phyloP scores from a whole-genome alignment of 768 basidiomycete species.

The Hebeloma cylindrosporum region DNA sequence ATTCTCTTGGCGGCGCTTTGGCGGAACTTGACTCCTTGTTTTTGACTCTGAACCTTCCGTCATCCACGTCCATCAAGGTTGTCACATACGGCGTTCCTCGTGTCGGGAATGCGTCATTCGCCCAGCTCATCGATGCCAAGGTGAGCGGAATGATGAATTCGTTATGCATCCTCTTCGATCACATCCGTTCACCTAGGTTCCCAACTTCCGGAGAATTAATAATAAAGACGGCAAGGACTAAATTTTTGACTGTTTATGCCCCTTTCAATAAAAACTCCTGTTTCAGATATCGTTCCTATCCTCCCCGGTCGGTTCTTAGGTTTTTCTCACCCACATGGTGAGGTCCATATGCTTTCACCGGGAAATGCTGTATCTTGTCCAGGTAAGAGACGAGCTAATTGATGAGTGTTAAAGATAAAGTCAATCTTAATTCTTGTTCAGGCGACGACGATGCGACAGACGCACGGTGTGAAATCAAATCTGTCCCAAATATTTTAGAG shows the following conservation, averaged over 20 bases:
- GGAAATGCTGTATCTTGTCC: conserved; percentile 38
- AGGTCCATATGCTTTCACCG: conserved; percentile 50
- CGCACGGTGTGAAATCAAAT: conserved; percentile 49
- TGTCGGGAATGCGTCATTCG: conserved; percentile 52
- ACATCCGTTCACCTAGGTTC: conserved; percentile 21
- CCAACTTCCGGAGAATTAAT: conserved; percentile 41
- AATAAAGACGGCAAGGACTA: conserved; percentile 33
- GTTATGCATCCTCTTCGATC: neutral
- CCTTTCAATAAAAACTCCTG: neutral
- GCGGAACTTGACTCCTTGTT: conserved; percentile 53
- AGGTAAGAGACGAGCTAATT: conserved; percentile 21
- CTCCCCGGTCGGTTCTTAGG: conserved; percentile 52
- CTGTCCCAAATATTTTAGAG: conserved; percentile 53
- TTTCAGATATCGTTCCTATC: conserved; percentile 50
- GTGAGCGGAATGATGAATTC: conserved; percentile 21
- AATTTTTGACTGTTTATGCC: neutral
- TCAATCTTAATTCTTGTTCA: conserved; percentile 14
- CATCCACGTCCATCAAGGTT: conserved; percentile 37
- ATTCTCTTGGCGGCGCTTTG: conserved; percentile 54
- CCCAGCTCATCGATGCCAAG: conserved; percentile 45
- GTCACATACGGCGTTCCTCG: conserved; percentile 53
- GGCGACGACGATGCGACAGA: conserved; percentile 58
- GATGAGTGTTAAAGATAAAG: neutral
- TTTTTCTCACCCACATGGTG: conserved; percentile 51
- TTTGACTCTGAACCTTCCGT: conserved; percentile 47